Base-by-base conservation (phyloP, 768 basidiomycete genomes). In the Lenzites betulinus region DNA sequence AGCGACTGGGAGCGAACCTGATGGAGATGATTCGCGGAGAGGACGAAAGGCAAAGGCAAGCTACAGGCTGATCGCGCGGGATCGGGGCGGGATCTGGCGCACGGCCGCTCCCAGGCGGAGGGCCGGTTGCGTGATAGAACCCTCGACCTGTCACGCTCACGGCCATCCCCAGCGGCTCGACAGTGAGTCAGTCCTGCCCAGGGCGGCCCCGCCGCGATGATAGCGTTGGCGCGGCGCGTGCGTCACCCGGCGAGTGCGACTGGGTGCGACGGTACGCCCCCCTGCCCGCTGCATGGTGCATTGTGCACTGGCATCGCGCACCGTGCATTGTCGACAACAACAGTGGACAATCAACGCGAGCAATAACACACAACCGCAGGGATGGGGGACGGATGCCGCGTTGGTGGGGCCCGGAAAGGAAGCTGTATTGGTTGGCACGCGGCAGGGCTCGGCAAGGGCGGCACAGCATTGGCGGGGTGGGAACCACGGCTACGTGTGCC, bases 381-480 rank as follows among this genome's bases (percentile, higher is more conserved):
- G 55, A 39, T 50, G 48, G 48, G 22, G 56, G 41, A 43, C 46
- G 56, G 61, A 58, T 63, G 61, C 39, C 57, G 51, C 52, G 48
- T 63, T 63, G 62, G 53, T 33, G 30, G 11, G 6, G 51, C 56
- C 65, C 39, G 39, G 56, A 63, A 54, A 36, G 62, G 65, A 28
- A 66, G 51, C 51, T 26, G 61, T 48, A 48, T 36, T 58, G 42
- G 62, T 41, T 41, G 49, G 15, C 30, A 22, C 16, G 51, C 57
- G 55, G 59, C 39, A 52, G 62, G 52, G 60, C 58, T 62, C 61
- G 65, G 59, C 51, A 58, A 59, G 54, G 28, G 36, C 52, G 52
- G 59, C 65, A 66, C 65, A 63, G 65, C 65, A 39, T 54, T 44
- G 62, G 59, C 26, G 28, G 59, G 58, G 60, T 62, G 65, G 62